Evolutionary conservation across 768 basidiomycete species (phyloP), one percentile per base, ranked within the genome.

Genomic region (Lentinula sp.): DNA sequence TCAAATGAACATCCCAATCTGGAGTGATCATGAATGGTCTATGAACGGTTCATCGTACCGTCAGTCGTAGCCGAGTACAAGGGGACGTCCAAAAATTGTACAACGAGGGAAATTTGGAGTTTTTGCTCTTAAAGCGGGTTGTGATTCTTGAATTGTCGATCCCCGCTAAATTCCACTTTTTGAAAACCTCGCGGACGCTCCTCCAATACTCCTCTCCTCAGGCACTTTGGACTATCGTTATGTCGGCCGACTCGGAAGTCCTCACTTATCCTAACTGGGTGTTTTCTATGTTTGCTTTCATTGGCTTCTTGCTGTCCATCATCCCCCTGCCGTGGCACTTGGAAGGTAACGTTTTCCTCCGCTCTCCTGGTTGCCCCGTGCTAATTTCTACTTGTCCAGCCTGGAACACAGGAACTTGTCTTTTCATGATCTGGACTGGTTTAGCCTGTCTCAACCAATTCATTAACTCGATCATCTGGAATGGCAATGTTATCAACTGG

Each of bases 291-390:
- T 79, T 80, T 62, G 71, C 85, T 65, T 88, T 87, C 70, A 63
- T 83, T 23, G 81, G 82, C 53, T 83, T 87, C 66, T n/a, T 87
- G 36, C 65, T 83, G 28, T 81, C 79, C 43, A 67, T 77, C 50
- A 81, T 89, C 41, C 87, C 90, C 4, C 74, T 87, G 20, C 82
- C 84, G 9, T 87, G 85, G 83, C 90, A 92, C 69, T 74, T 86
- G 46, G 80, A 87, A 78, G 86, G 79, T 81, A 66, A 58, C 60
- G 53, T 49, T 18, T 41, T 39, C 32, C n/a, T 43, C 2, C 23
- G 20, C 3, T 50, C 43, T 55, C 36, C 9, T 36, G 23, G n/a
- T 16, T 20, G 3, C 18, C 42, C 51, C 23, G 45, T 28, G 23
- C 15, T 8, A 46, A 12, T 52, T 13, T 12, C 6, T 3, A 6